Base-by-base conservation (phyloP, 2,329 filamentous ascomycete species). In the Didymella segeticola region DNA sequence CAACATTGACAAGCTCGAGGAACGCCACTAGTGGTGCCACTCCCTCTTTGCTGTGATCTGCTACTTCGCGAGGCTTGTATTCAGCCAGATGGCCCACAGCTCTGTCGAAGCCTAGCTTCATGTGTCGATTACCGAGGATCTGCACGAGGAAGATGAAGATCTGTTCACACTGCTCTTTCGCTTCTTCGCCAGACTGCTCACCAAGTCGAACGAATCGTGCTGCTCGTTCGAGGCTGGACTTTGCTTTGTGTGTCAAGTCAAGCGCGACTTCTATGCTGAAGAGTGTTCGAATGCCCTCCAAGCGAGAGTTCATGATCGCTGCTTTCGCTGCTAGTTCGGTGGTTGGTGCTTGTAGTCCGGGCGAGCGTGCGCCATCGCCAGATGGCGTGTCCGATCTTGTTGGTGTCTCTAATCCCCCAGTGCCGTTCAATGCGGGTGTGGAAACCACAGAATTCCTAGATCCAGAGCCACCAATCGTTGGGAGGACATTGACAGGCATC, bases 251-350 rank as follows among this genome's bases (percentile, higher is more conserved):
- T 6, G 96, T 93, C 20, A 99, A 80, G 64, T 89, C 90, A 25
- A 99, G 81, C 0, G 95, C 95, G 10, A 99, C 88, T 72, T 99
- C 95, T 64, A 99, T 96, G 74, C 92, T 97, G 78, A 98, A 98
- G 14, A 99, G 82, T 14, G 91, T 92, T 65, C 90, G 90, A 75
- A 99, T 99, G 34, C 93, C 93, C 77, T 98, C 95, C 14, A 99
- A 82, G 58, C 92, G 88, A 9, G 91, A 92, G 52, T 93, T 93
- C 91, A 99, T 97, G 45, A 99, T 88, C 0, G 95, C 93, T n/a
- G 93, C 91, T 77, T 99, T 99, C 39, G 95, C 95, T 29, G 93
- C 93, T 25, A 99, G 83, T 74, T 99, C 95, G 50, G 92, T 90
- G 0, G 89, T 96, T 1, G 93, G 93, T 2, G 88, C 89, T 72